Conservation (phyloP, 176 grass and related monocot species). For the Microstegium vimineum region DNA sequence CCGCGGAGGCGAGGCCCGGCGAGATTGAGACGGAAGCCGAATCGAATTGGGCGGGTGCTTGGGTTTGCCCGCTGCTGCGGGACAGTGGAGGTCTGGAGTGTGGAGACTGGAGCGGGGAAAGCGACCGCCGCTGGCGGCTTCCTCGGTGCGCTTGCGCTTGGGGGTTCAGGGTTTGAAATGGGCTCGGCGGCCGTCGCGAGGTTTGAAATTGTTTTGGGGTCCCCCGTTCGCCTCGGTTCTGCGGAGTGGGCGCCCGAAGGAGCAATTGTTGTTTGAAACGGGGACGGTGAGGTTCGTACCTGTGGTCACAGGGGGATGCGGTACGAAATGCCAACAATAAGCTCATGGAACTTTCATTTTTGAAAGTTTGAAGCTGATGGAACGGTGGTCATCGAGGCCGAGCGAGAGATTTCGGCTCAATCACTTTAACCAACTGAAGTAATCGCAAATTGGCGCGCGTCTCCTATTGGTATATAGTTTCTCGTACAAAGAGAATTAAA, state of each 20-base stretch:
- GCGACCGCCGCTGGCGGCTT: constrained; percentile 32
- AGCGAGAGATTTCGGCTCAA: background rate
- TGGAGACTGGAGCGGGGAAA: background rate
- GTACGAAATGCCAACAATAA: constrained; percentile 12
- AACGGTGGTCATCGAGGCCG: background rate
- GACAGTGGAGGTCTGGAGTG: background rate
- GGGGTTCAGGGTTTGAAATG: constrained; percentile 38
- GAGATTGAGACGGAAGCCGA: background rate
- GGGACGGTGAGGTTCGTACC: background rate
- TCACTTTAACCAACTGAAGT: background rate
- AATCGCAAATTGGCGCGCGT: background rate
- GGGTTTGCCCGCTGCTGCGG: constrained; percentile 19
- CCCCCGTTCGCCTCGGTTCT: constrained; percentile 1
- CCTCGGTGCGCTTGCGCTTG: background rate
- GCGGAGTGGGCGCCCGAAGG: constrained; percentile 16
- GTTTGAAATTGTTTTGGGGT: constrained; percentile 28
- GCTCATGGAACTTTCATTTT: background rate
- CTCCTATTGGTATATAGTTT: no score
- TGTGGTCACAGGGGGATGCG: background rate
- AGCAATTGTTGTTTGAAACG: constrained; percentile 38
- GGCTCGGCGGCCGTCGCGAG: constrained; percentile 43
- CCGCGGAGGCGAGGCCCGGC: background rate
- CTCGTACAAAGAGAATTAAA: no score
- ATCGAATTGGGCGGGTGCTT: constrained; percentile 10
- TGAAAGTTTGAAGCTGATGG: background rate